Base-by-base conservation (phyloP, 1,284 basidiomycete species). In the Somion occarium region DNA sequence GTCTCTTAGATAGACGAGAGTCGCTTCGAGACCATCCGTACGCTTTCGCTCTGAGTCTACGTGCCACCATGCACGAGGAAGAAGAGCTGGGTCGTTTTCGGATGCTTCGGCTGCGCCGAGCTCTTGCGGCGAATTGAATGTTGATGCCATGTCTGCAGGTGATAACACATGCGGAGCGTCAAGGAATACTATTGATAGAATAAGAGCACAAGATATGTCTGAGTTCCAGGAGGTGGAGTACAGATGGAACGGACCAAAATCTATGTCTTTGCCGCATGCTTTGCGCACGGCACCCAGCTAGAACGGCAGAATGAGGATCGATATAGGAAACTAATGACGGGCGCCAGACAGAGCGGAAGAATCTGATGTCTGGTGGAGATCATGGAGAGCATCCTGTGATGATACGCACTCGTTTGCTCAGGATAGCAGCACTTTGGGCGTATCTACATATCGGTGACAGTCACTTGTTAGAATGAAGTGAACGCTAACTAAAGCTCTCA, bases 51-150 rank as follows among this genome's bases (percentile, higher is more conserved):
- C 79, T 2, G 69, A 62, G 27, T 76, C 74, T 3, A 69, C 66
- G 52, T 73, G 80, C 83, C 84, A 94, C 93, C 93, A 95, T 1
- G 79, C 91, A 54, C 92, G 76, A 9, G 91, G 85, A 1, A 76
- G 81, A 27, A 85, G 73, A 26, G 83, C 74, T 2, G 84, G 82
- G 59, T 87, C 80, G 13, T 73, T 72, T 22, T 77, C 71, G 11
- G 72, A 64, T 1, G 77, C 74, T 55, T 82, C 86, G 23, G 75
- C 68, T 2, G 84, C 78, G 41, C 78, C 83, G 44, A 82, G 73
- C 26, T 78, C 75, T 49, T 73, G 73, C 3, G 78, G 61, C 2
- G 62, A 47, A 30, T 59, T 57, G n/a, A 76, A 64, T 11, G 60
- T 56, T 27, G 57, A 69, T 39, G 69, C 71, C 13, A 91, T 67